Evolutionary conservation across 371 early-diverging fungal species (phyloP).

Genomic region (Sporodiniella umbellata): DNA sequence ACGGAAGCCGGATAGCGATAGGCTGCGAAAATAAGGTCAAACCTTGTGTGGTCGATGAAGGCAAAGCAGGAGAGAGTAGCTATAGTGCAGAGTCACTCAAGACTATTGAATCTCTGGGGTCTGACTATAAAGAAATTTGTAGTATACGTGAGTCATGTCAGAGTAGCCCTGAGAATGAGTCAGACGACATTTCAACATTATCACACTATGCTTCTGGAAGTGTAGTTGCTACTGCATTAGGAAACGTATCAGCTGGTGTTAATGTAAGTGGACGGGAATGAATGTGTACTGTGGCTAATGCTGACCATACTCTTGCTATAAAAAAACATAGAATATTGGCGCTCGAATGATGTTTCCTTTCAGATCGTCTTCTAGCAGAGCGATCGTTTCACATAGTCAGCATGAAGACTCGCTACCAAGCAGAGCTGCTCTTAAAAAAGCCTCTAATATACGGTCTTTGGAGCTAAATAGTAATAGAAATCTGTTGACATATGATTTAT

Average conservation of each 20-base stretch:
- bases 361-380: slow-evolving; percentile 3
- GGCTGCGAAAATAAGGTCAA: slow-evolving; percentile 6
- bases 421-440: no score
- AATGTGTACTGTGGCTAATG: slow-evolving; percentile 7
- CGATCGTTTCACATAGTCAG: neutral
- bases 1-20: slow-evolving; percentile 4
- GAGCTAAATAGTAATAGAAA: neutral
- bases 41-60: slow-evolving; percentile 1
- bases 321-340: slow-evolving; percentile 9
- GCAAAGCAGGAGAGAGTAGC: neutral
- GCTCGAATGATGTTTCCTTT: slow-evolving; percentile 22
- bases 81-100: neutral
- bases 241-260: slow-evolving; percentile 31
- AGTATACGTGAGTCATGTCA: neutral
- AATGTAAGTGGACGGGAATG: slow-evolving; percentile 26
- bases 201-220: slow-evolving; percentile 15
- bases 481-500: neutral
- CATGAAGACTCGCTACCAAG: neutral
- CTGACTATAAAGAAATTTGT: neutral
- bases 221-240: slow-evolving; percentile 29
- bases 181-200: neutral
- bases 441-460: no score
- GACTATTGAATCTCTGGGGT: neutral
- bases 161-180: no score
- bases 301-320: neutral